phyloP scores from a whole-genome alignment of 148 eudicot genomes.

The Gaultheria prostrata region DNA sequence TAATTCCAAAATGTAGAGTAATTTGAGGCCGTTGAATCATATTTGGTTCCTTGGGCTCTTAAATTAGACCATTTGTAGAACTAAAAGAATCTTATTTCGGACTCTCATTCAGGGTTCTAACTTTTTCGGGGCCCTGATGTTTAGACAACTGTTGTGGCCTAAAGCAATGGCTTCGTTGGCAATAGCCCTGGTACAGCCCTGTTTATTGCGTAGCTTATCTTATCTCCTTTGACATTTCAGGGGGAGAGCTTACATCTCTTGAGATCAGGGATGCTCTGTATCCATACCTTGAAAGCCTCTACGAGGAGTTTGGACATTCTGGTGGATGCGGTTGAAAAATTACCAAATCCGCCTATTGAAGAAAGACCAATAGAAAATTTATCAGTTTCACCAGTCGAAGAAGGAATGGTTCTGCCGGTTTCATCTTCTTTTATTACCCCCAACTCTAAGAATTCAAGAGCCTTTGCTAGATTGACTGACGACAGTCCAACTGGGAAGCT shows the following conservation, averaged over 20 bases:
- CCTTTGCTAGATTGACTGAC: constrained; percentile 58
- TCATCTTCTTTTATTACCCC: constrained; percentile 27
- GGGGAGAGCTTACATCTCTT: constrained; percentile 85
- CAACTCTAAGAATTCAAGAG: constrained; percentile 50
- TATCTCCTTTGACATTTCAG: constrained; percentile 32
- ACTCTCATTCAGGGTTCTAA: neutral
- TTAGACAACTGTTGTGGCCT: neutral
- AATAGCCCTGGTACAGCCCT: too few species aligned
- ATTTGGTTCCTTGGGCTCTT: neutral
- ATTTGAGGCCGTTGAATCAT: neutral
- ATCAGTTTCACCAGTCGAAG: constrained; percentile 34
- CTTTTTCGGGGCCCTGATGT: neutral
- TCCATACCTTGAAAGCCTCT: constrained; percentile 64
- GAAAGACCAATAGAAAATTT: constrained; percentile 35
- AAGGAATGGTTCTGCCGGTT: constrained; percentile 29
- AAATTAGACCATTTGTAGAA: neutral
- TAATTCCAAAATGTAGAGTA: neutral
- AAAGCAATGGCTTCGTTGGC: neutral
- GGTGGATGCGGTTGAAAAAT: constrained; percentile 59
- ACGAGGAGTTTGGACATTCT: constrained; percentile 51
- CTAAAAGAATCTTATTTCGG: neutral
- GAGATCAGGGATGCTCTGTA: constrained; percentile 76
- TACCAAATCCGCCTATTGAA: constrained; percentile 52
- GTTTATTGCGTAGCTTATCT: neutral
- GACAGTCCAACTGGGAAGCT: constrained; percentile 50